These are phyloP conservation scores for Talaromyces pinophilus DNA, from an alignment of 2,329 filamentous ascomycete species.

Conservation along the genomic window DNA sequence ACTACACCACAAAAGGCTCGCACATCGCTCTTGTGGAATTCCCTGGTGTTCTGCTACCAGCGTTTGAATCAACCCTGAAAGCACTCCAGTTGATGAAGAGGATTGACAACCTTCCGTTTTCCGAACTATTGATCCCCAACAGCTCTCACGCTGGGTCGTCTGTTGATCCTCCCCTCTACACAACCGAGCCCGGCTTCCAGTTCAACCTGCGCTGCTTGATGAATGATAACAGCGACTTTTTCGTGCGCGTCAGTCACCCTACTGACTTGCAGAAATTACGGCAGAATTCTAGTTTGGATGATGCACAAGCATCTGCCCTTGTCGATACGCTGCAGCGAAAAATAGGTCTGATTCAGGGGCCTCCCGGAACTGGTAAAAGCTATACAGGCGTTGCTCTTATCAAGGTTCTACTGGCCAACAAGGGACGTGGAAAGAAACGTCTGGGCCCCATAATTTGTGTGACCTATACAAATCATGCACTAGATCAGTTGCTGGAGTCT, in stretches of 20 bases:
- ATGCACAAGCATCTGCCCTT: constrained; percentile 54
- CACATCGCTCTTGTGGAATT: constrained; percentile 58
- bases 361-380: constrained; percentile 69
- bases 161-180: constrained; percentile 53
- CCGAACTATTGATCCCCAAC: constrained; percentile 42
- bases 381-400: constrained; percentile 63
- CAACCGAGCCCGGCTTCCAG: constrained; percentile 50
- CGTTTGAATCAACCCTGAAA: constrained; percentile 59
- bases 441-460: constrained; percentile 53
- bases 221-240: constrained; percentile 29
- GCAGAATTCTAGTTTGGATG: constrained; percentile 53
- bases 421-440: constrained; percentile 26
- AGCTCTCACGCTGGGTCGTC: constrained; percentile 8
- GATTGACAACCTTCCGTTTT: constrained; percentile 51
- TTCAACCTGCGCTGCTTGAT: constrained; percentile 43
- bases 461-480: constrained; percentile 56
- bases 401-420: constrained; percentile 43
- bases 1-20: background rate
- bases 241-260: constrained; percentile 31
- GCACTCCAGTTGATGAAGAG: constrained; percentile 58
- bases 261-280: constrained; percentile 37
- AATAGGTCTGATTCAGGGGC: constrained; percentile 67
- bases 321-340: constrained; percentile 55
- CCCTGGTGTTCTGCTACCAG: constrained; percentile 59
- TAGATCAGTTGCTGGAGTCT: constrained; percentile 52